phyloP scores from a whole-genome alignment of 208 protist species.

The Kentomonas sorsogonicus region DNA sequence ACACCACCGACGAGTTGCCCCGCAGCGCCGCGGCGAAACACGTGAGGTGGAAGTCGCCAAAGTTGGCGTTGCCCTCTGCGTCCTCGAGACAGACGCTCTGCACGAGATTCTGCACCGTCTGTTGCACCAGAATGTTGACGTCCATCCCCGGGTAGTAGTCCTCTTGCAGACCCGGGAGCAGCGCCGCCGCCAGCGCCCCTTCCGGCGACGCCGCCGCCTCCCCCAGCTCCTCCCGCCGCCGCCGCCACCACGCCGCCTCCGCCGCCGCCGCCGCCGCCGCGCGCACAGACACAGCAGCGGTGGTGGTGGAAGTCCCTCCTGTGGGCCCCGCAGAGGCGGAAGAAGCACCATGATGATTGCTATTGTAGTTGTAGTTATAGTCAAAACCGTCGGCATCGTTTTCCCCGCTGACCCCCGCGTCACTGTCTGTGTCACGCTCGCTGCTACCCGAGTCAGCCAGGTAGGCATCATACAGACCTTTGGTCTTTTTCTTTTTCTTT shows the following conservation, averaged over 20 bases:
- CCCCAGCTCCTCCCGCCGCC: too few relatives aligned
- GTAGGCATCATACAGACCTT: conserved; percentile 62
- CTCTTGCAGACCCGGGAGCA: too few relatives aligned
- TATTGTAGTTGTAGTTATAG: conserved; percentile 18
- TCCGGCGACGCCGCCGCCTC: too few relatives aligned
- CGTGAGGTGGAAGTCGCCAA: conserved; percentile 67
- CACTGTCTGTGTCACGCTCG: too few relatives aligned
- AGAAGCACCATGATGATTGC: conserved; percentile 27
- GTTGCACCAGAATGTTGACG: conserved; percentile 77
- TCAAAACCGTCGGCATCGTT: conserved; percentile 34
- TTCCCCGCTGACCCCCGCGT: too few relatives aligned
- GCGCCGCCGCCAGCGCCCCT: too few relatives aligned
- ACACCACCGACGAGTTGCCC: conserved; percentile 77
- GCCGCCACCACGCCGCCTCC: too few relatives aligned
- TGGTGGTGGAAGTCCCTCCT: too few relatives aligned
- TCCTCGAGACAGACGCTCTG: conserved; percentile 74
- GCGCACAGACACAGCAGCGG: too few relatives aligned
- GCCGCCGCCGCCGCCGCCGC: too few relatives aligned
- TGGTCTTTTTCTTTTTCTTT: conserved; percentile 22
- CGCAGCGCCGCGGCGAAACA: conserved; percentile 74
- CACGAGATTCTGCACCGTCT: conserved; percentile 68
- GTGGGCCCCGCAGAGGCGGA: too few relatives aligned
- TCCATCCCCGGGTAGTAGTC: conserved; percentile 66
- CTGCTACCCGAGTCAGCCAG: conserved; percentile 68
- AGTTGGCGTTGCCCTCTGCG: conserved; percentile 37